Evolutionary conservation across 2,329 filamentous ascomycete genomes (phyloP).

Genomic region (Ophiocordyceps polyrhachis-furcata): DNA sequence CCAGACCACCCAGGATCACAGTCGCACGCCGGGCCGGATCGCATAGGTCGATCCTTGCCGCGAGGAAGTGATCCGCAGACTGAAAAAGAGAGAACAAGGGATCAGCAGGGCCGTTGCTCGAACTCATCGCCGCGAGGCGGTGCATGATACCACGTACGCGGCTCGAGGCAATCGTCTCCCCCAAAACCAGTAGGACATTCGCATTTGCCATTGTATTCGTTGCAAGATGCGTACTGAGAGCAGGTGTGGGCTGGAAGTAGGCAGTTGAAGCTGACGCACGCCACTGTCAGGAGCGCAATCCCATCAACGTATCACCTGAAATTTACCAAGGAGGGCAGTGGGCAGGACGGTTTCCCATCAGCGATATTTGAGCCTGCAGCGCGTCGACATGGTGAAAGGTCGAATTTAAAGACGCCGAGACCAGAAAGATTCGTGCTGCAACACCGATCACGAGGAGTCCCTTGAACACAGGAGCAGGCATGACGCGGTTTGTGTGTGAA

Average conservation of each 20-base stretch:
- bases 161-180: constrained; percentile 79
- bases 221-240: constrained; percentile 77
- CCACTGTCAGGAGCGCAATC: constrained; percentile 3
- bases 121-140: not conserved
- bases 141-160: constrained; percentile 29
- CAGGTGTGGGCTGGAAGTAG: constrained; percentile 83
- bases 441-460: not conserved
- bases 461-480: not conserved
- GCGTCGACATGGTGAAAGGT: constrained; percentile 44
- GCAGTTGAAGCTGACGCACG: constrained; percentile 73
- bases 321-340: constrained; percentile 61
- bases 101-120: not conserved
- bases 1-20: constrained; percentile 91
- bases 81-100: constrained; percentile 6
- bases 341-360: constrained; percentile 55
- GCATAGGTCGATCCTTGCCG: constrained; percentile 58
- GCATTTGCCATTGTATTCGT: constrained; percentile 81
- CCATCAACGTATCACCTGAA: not conserved
- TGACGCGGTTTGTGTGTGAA: not conserved
- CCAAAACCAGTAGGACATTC: constrained; percentile 83
- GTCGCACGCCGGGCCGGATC: constrained; percentile 52
- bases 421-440: not conserved
- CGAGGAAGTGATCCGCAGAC: constrained; percentile 78
- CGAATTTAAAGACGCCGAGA: constrained; percentile 15
- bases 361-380: constrained; percentile 45